A percentile compares a stretch with the other conserved stretches of the same genome.
phyloP scores from a whole-genome alignment of 2,329 filamentous ascomycete genomes.

The Fusarium liriodendri region DNA sequence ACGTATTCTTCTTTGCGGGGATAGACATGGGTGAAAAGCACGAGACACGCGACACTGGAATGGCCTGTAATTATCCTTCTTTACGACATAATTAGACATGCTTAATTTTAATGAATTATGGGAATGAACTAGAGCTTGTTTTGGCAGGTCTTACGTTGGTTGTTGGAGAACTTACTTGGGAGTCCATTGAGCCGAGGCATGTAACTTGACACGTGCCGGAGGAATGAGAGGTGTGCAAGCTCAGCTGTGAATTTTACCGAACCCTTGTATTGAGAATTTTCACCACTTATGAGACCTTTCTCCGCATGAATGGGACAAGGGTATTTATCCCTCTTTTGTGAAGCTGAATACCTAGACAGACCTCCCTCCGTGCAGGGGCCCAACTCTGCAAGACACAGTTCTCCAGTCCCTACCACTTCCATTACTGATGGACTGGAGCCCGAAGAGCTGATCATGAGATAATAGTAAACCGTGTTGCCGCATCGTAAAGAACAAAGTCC shows the following conservation, averaged over 20 bases:
- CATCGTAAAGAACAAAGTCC: background rate
- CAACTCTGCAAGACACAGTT: no score
- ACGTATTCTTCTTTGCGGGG: constrained; percentile 40
- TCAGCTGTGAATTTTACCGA: background rate
- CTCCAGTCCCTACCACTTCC: background rate
- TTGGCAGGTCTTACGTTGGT: constrained; percentile 11
- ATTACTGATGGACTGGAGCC: background rate
- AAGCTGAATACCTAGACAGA: no score
- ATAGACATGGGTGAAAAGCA: constrained; percentile 9
- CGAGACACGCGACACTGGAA: constrained; percentile 15
- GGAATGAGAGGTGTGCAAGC: background rate
- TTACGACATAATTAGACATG: constrained; percentile 18
- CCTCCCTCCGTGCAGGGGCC: no score
- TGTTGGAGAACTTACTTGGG: no score
- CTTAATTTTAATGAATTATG: constrained; percentile 31
- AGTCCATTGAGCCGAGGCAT: background rate
- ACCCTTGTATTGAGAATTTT: background rate
- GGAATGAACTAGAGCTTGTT: constrained; percentile 15
- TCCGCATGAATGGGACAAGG: background rate
- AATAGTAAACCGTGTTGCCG: background rate
- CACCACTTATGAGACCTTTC: background rate
- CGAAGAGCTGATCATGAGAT: background rate
- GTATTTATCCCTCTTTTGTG: background rate
- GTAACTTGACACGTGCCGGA: background rate
- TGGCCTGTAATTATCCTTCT: constrained; percentile 26